Base-by-base conservation (phyloP, 129 eudicot species). In the Gnaphalium uliginosum region DNA sequence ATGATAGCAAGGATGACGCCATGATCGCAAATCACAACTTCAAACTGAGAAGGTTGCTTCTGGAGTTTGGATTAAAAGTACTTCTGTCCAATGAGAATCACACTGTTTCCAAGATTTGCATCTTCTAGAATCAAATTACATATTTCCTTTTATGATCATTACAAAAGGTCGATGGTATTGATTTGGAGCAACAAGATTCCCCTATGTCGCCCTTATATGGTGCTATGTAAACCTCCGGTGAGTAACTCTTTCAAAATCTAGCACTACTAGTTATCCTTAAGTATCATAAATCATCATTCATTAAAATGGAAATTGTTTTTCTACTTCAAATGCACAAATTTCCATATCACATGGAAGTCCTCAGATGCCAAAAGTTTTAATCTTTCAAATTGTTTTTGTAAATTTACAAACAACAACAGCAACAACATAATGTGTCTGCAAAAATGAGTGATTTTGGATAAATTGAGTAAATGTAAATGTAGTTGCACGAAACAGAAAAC, bases 81-180 rank as follows among this genome's bases (percentile, higher is more conserved):
- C 39, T 46, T 8, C 30, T 48, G 13, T 69, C 60, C 61, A 6
- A 43, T 26, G 37, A 51, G 35, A 69, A 27, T 50, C 5, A 4
- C 46, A 26, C 18, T 10, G 17, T 71, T 70, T 71, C 37, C 64
- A 9, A 27, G 19, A 22, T 53, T 51, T 18, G 27, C 61, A 48
- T 24, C 22, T 69, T 69, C 74, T 48, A 69, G 18, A 69, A 48
- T 26, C 18, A 69, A 48, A 24, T 24, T 69, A 46, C 74, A 23
- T 18, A 63, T 63, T 27, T 26, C 43, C 23, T 11, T 63, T 29
- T 27, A 63, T 18, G 39, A 63, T 4, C 21, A 26, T 25, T 62
- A 62, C 68, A 26, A 1, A 63, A 29, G 68, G 30, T 63, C 4
- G 4, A 29, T 63, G 13, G 4, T 63, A 63, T 63, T 29, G 68